Evolutionary conservation across 2,329 filamentous ascomycete genomes (phyloP).

Genomic region (Penicillium sp.): DNA sequence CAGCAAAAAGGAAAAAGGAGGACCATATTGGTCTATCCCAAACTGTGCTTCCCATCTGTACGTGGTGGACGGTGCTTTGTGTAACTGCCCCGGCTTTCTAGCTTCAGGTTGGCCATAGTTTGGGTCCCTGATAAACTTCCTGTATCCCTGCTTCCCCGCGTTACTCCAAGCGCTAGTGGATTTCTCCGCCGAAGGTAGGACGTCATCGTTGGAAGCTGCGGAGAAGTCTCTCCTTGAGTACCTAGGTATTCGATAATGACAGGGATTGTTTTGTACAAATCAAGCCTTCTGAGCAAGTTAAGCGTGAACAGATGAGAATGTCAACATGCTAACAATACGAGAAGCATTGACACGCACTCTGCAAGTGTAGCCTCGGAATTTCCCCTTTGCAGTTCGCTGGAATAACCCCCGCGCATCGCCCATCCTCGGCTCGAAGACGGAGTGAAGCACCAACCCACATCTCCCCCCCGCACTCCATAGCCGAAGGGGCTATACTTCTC

Average conservation of each 20-base stretch:
- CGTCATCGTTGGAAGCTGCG: slow-evolving; percentile 1
- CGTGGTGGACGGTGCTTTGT: background rate
- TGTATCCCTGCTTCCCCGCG: background rate
- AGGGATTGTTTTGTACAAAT: background rate
- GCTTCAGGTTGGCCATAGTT: background rate
- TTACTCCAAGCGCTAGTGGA: background rate
- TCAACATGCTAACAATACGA: background rate
- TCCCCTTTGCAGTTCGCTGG: background rate
- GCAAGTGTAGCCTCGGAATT: background rate
- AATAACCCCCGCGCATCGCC: background rate
- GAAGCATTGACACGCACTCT: background rate
- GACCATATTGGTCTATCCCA: slow-evolving; percentile 18
- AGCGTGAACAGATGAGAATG: background rate
- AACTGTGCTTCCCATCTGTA: background rate
- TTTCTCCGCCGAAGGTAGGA: background rate
- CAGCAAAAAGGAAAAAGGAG: slow-evolving; percentile 26
- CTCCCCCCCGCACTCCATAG: slow-evolving; percentile 1
- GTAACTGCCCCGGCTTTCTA: background rate
- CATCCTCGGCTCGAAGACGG: slow-evolving; percentile 7
- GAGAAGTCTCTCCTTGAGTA: background rate
- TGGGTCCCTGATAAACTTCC: background rate
- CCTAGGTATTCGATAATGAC: background rate
- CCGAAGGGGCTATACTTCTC: too few species aligned
- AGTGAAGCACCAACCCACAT: background rate
- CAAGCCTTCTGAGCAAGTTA: background rate